phyloP scores from a whole-genome alignment of 805 yeast species.

The Schwanniomyces polymorphus region DNA sequence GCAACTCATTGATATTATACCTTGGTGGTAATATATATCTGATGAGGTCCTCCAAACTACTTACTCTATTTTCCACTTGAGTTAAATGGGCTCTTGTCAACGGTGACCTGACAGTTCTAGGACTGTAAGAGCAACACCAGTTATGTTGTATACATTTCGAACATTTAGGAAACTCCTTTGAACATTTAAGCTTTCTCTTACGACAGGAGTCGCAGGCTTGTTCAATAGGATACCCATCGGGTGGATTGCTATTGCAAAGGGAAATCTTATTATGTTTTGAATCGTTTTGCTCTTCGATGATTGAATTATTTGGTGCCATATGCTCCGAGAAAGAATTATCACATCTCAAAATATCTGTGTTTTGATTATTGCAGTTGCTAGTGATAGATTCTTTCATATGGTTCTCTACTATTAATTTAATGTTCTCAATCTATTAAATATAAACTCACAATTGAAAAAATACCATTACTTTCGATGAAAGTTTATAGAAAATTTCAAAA shows the following conservation, averaged over 20 bases:
- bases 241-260: not conserved
- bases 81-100: constrained; percentile 32
- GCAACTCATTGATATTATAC: constrained; percentile 18
- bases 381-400: not conserved
- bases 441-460: not conserved
- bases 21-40: constrained; percentile 30
- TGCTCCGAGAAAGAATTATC: not conserved
- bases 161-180: constrained; percentile 30
- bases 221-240: constrained; percentile 15
- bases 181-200: constrained; percentile 31
- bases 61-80: constrained; percentile 21
- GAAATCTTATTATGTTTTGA: not conserved
- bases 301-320: not conserved
- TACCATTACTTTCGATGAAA: not conserved
- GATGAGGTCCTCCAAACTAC: constrained; percentile 18
- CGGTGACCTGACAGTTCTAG: constrained; percentile 31
- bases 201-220: constrained; percentile 37
- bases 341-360: not conserved
- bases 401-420: not conserved
- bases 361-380: not conserved
- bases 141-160: constrained; percentile 31
- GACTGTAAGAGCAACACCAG: constrained; percentile 33
- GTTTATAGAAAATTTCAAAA: not conserved
- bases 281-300: not conserved
- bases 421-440: not conserved